Evolutionary conservation across 352 stramenopile species (phyloP).

Genomic region (Plasmopara muralis): DNA sequence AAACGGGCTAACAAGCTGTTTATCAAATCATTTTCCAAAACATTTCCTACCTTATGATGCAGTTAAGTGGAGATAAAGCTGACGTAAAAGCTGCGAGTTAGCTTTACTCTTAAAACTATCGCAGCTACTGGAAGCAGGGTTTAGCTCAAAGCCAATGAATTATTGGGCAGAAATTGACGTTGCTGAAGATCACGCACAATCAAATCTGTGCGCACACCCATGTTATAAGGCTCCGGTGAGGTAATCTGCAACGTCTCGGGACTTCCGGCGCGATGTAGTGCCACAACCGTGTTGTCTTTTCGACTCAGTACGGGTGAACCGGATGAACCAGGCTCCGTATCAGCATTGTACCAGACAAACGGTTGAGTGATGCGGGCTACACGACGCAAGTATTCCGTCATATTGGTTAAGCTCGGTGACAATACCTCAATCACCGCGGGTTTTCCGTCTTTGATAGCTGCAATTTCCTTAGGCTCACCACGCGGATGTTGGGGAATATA

Average conservation of each 20-base stretch:
- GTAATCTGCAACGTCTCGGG: conserved; percentile 31
- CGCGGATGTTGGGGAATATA: conserved; percentile 64
- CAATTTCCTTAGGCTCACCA: conserved; percentile 55
- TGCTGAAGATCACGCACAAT: conserved; percentile 23
- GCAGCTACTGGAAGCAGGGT: neutral
- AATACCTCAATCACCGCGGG: conserved; percentile 31
- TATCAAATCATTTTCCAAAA: no score
- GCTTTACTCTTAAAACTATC: neutral
- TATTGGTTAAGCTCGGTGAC: conserved; percentile 4
- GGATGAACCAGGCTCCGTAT: conserved; percentile 61
- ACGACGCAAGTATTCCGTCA: conserved; percentile 3
- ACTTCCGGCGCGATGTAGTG: conserved; percentile 51
- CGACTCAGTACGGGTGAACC: conserved; percentile 53
- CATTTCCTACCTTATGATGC: no score
- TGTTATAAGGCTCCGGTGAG: conserved; percentile 21
- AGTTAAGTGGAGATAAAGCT: no score
- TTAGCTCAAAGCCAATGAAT: conserved; percentile 15
- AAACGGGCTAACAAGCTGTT: no score
- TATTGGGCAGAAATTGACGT: conserved; percentile 20
- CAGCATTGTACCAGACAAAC: conserved; percentile 60
- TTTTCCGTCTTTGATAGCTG: conserved; percentile 36
- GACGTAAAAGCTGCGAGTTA: neutral
- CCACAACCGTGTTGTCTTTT: conserved; percentile 57
- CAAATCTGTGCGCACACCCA: conserved; percentile 26
- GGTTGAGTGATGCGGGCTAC: conserved; percentile 19